Percentiles rank a stretch among this genome's conserved stretches.
phyloP scores from a whole-genome alignment of 2,329 filamentous ascomycete genomes.

The Cladophialophora chaetospira region DNA sequence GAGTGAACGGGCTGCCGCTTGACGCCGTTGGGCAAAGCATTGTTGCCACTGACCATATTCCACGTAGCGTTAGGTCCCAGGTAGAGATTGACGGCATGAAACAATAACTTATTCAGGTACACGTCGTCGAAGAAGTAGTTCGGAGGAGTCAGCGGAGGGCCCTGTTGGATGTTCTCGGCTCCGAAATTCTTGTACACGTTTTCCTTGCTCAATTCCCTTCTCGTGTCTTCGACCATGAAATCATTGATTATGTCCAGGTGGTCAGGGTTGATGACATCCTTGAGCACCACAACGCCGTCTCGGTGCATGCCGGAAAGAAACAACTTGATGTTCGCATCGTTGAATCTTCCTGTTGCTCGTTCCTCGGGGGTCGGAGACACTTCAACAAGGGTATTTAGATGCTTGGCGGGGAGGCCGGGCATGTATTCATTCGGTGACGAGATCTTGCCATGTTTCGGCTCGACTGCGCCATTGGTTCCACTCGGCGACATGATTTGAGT shows the following conservation, averaged over 20 bases:
- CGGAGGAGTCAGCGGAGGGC: constrained; percentile 20
- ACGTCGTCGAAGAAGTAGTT: constrained; percentile 32
- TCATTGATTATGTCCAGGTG: constrained; percentile 51
- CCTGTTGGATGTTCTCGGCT: constrained; percentile 45
- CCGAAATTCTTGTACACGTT: constrained; percentile 35
- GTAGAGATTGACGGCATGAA: constrained; percentile 37
- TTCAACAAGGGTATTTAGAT: constrained; percentile 16
- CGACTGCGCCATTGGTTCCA: not conserved
- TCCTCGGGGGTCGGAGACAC: constrained; percentile 13
- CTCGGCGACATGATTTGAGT: constrained; percentile 9
- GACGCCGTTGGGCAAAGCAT: constrained; percentile 42
- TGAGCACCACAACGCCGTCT: constrained; percentile 42
- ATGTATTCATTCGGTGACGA: constrained; percentile 8
- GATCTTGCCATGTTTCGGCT: constrained; percentile 14
- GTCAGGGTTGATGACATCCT: constrained; percentile 18
- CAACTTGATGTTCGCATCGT: constrained; percentile 20
- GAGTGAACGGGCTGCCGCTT: constrained; percentile 46
- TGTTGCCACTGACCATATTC: constrained; percentile 37
- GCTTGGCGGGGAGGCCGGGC: constrained; percentile 16
- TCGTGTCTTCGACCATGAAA: constrained; percentile 55
- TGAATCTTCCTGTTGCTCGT: constrained; percentile 8
- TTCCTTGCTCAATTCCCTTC: constrained; percentile 34
- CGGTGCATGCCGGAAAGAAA: constrained; percentile 32
- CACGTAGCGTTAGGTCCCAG: constrained; percentile 38
- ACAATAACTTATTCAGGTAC: constrained; percentile 42